Evolutionary conservation across 306 rosid genomes (phyloP).

Genomic region (Morella rubra): DNA sequence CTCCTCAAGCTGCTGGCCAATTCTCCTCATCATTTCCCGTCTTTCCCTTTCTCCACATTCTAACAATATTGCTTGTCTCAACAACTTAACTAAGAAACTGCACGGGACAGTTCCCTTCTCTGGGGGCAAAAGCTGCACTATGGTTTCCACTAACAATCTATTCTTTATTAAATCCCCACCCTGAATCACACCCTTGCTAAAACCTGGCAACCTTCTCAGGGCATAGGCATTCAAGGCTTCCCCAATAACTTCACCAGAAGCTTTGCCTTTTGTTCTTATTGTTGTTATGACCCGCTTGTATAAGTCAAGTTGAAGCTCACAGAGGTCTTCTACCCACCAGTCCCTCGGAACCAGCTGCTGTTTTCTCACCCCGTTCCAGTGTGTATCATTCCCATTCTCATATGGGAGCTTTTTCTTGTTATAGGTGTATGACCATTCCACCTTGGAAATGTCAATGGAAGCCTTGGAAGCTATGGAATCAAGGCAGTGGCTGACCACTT

Average conservation of each 20-base stretch:
- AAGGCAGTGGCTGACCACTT: constrained; percentile 75
- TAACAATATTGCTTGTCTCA: constrained; percentile 51
- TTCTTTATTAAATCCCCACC: constrained; percentile 59
- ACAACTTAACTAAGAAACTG: constrained; percentile 65
- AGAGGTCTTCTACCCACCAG: constrained; percentile 99
- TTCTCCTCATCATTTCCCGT: constrained; percentile 57
- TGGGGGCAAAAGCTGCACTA: constrained; percentile 57
- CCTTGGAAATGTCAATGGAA: constrained; percentile 74
- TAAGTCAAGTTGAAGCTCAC: constrained; percentile 82
- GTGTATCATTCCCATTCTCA: constrained; percentile 66
- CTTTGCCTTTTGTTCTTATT: constrained; percentile 54
- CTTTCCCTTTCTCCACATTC: constrained; percentile 63
- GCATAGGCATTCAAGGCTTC: constrained; percentile 85
- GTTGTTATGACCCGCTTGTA: constrained; percentile 64
- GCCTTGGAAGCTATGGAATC: constrained; percentile 92
- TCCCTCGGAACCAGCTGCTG: constrained; percentile 75
- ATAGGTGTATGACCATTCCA: constrained; percentile 95
- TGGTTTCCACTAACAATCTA: constrained; percentile 60
- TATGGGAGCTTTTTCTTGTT: constrained; percentile 79
- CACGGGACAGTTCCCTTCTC: constrained; percentile 54
- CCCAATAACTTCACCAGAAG: constrained; percentile 58
- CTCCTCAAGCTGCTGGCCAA: constrained; percentile 73
- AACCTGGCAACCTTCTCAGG: constrained; percentile 63
- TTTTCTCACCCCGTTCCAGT: constrained; percentile 70
- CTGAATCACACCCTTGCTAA: constrained; percentile 62